phyloP scores from a whole-genome alignment of 176 grass and related monocot genomes.

The Eragrostis nindensis region DNA sequence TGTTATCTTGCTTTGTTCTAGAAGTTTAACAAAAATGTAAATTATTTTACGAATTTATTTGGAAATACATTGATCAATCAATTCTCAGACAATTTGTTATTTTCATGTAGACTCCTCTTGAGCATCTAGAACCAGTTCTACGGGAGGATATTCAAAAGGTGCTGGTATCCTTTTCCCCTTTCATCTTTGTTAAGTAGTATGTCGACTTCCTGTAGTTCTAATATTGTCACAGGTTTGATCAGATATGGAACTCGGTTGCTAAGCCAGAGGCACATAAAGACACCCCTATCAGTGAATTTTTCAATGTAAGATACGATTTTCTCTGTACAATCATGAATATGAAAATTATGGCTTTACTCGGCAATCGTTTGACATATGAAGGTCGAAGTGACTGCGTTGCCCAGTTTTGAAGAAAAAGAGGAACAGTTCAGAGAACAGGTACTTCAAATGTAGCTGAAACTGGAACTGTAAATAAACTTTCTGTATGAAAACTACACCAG shows the following conservation, averaged over 20 bases:
- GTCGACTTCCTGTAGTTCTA: conserved; percentile 34
- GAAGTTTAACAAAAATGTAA: conserved; percentile 18
- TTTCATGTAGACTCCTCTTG: conserved; percentile 85
- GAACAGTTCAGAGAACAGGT: conserved; percentile 91
- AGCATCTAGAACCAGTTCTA: conserved; percentile 90
- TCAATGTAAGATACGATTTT: conserved; percentile 62
- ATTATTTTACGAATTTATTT: conserved; percentile 19
- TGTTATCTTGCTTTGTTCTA: conserved; percentile 29
- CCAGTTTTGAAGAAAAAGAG: conserved; percentile 99
- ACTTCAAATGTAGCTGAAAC: conserved; percentile 36
- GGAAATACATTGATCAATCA: not conserved
- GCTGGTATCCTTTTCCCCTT: conserved; percentile 19
- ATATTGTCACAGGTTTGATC: conserved; percentile 50
- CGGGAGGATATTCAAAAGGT: conserved; percentile 99
- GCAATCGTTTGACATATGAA: conserved; percentile 47
- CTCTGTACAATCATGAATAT: not conserved
- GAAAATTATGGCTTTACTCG: conserved; percentile 21
- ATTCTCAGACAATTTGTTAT: conserved; percentile 38
- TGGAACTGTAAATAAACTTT: conserved; percentile 7
- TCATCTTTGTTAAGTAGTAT: conserved; percentile 25
- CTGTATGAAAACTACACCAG: not conserved
- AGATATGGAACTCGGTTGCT: conserved; percentile 95
- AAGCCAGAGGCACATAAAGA: conserved; percentile 96
- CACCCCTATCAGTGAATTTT: conserved; percentile 88
- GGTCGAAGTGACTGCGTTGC: conserved; percentile 88